Conservation (phyloP, 202 grass and related monocot genomes). For the Brachypodium distachyon region DNA sequence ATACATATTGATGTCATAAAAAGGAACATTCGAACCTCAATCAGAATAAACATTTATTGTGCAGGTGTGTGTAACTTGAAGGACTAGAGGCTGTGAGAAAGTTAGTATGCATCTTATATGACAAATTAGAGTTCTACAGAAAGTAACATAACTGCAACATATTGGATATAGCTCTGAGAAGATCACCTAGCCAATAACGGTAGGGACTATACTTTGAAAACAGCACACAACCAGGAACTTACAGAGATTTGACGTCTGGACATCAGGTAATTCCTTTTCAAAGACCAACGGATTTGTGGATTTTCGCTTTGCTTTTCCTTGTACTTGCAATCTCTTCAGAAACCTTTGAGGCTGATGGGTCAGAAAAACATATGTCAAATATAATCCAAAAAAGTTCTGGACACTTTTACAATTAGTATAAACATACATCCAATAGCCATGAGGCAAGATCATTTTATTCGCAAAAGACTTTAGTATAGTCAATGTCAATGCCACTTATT, state of each 20-base stretch:
- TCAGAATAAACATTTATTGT: not conserved
- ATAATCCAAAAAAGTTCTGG: not conserved
- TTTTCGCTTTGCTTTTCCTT: constrained; percentile 11
- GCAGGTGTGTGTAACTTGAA: not conserved
- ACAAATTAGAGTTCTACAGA: not conserved
- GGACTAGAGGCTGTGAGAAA: not conserved
- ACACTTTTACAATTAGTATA: not conserved
- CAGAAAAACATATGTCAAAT: constrained; percentile 27
- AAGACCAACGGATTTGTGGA: not conserved
- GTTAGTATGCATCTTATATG: not conserved
- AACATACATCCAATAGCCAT: not conserved
- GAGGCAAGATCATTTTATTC: not conserved
- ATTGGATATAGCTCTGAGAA: not conserved
- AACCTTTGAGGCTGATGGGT: constrained; percentile 18
- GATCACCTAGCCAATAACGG: not conserved
- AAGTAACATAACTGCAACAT: not conserved
- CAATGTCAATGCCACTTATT: too few species aligned
- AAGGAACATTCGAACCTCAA: not conserved
- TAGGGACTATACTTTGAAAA: not conserved
- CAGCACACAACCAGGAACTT: constrained; percentile 19
- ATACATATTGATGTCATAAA: not conserved
- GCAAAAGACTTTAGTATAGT: not conserved
- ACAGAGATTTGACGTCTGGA: constrained; percentile 14
- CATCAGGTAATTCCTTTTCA: constrained; percentile 23
- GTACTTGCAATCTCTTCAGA: constrained; percentile 27